These are phyloP conservation scores for Chenopodium berlandieri DNA, from an alignment of 148 eudicot species.

Conservation along the genomic window DNA sequence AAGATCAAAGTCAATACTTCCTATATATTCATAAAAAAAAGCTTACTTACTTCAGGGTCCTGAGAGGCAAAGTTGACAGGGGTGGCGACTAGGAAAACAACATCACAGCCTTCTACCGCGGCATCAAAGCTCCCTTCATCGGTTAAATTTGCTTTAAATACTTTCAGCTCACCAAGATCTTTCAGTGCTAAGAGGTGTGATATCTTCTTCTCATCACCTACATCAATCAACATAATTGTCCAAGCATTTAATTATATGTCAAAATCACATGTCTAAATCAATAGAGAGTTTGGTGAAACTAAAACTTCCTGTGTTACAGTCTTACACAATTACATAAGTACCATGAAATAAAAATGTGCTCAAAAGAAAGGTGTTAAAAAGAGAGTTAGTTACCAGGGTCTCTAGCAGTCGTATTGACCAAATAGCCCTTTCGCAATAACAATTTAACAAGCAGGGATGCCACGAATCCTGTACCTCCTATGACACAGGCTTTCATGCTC, in stretches of 20 bases:
- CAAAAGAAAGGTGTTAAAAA: neutral
- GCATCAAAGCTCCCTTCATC: slow-evolving; percentile 59
- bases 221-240: neutral
- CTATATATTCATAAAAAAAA: no score
- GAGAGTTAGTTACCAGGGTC: slow-evolving; percentile 49
- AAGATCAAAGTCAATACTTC: neutral
- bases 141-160: slow-evolving; percentile 55
- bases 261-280: no score
- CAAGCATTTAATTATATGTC: neutral
- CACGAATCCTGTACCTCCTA: slow-evolving; percentile 62
- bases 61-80: slow-evolving; percentile 65
- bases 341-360: no score
- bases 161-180: slow-evolving; percentile 44
- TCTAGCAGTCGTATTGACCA: slow-evolving; percentile 62
- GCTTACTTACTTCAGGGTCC: slow-evolving; percentile 56
- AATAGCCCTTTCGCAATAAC: slow-evolving; percentile 44
- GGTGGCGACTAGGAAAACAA: slow-evolving; percentile 65
- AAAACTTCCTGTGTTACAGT: no score
- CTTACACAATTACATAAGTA: no score
- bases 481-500: slow-evolving; percentile 44
- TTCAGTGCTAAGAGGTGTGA: slow-evolving; percentile 44
- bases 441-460: slow-evolving; percentile 50
- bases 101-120: slow-evolving; percentile 48
- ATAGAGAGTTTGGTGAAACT: no score
- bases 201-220: slow-evolving; percentile 51